Percentiles rank a stretch among this genome's conserved stretches.
These are phyloP conservation scores for Neurospora sp. DNA, from an alignment of 495 filamentous ascomycete species.

Conservation along the genomic window DNA sequence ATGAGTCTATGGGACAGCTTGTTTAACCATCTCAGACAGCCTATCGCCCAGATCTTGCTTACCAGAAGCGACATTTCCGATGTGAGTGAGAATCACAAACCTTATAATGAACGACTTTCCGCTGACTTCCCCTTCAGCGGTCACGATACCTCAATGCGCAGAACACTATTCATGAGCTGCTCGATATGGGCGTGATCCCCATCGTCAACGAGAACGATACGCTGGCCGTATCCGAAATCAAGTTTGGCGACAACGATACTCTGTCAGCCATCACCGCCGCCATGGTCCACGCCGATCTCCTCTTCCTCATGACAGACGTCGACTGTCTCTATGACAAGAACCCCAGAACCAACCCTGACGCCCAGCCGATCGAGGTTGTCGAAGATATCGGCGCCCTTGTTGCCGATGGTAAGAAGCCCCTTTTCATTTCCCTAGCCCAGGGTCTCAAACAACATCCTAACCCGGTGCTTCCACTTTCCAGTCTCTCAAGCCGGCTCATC, in stretches of 20 bases:
- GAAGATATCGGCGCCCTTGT: conserved; percentile 78
- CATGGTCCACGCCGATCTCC: conserved; percentile 93
- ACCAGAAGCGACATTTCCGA: conserved; percentile 97
- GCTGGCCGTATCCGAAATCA: conserved; percentile 92
- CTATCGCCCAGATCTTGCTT: conserved; percentile 86
- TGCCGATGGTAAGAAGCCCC: conserved; percentile 53
- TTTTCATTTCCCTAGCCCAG: not conserved
- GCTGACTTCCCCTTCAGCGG: conserved; percentile 38
- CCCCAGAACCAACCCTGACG: conserved; percentile 72
- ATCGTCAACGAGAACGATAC: conserved; percentile 99
- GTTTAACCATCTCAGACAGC: conserved; percentile 77
- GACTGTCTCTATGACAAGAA: conserved; percentile 97
- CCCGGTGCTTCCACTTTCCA: conserved; percentile 12
- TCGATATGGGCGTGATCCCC: conserved; percentile 93
- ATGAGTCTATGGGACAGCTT: conserved; percentile 94
- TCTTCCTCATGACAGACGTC: conserved; percentile 98
- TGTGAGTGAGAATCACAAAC: conserved; percentile 37
- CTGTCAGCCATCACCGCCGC: conserved; percentile 92
- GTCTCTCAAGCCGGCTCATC: conserved; percentile 82
- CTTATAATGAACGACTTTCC: not conserved
- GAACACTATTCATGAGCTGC: conserved; percentile 80
- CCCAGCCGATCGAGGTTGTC: conserved; percentile 82
- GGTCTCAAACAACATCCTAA: not conserved
- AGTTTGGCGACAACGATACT: conserved; percentile 98
- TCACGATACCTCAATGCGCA: conserved; percentile 95